Conservation (phyloP, 441 rosid species). For the Eutrema salsugineum region DNA sequence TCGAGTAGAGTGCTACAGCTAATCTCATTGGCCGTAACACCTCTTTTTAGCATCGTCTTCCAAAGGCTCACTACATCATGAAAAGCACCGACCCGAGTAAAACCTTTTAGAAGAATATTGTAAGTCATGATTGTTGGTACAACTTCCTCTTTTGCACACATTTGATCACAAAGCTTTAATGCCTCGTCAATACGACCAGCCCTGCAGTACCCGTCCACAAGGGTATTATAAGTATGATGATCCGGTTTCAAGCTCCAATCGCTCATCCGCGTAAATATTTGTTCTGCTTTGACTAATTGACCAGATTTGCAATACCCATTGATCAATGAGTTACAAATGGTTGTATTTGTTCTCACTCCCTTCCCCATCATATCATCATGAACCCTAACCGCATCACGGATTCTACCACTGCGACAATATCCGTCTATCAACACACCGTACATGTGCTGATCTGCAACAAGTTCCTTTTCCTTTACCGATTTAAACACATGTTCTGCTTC, state of each 20-base stretch:
- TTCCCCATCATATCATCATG: conserved; percentile 52
- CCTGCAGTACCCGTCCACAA: conserved; percentile 75
- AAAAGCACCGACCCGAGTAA: conserved; percentile 45
- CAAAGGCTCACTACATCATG: conserved; percentile 64
- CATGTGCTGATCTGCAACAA: conserved; percentile 50
- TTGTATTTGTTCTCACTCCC: conserved; percentile 63
- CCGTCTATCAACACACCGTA: conserved; percentile 81
- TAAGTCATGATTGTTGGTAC: conserved; percentile 51
- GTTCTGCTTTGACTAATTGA: conserved; percentile 46
- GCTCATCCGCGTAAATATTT: conserved; percentile 38
- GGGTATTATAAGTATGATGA: conserved; percentile 67
- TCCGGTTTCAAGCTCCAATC: conserved; percentile 73
- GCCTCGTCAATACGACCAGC: conserved; percentile 50
- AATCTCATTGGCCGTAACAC: conserved; percentile 46
- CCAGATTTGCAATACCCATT: conserved; percentile 77
- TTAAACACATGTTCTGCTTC: conserved; percentile 61
- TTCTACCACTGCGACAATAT: conserved; percentile 56
- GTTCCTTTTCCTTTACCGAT: conserved; percentile 36
- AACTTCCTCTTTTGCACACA: conserved; percentile 49
- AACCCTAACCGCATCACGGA: conserved; percentile 59
- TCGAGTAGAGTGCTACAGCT: conserved; percentile 69
- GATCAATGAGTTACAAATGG: conserved; percentile 70
- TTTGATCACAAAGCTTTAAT: conserved; percentile 53
- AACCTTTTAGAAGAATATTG: conserved; percentile 79
- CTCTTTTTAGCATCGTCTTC: conserved; percentile 54